Evolutionary conservation across 768 basidiomycete genomes (phyloP), one percentile per base, ranked within the genome.

Genomic region (Pisolithus microcarpus): DNA sequence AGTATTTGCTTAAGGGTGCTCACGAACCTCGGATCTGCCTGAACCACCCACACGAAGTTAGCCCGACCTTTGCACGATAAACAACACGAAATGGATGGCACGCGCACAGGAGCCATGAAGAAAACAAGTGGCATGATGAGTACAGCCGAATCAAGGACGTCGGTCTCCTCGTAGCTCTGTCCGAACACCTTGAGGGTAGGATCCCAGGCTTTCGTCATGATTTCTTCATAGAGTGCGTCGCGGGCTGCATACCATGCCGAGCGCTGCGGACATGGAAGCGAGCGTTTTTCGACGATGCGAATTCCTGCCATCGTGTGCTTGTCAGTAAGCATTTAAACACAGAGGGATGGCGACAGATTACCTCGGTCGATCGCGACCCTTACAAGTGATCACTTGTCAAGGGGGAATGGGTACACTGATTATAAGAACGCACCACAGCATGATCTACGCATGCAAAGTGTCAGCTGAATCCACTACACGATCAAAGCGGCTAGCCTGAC

Each of bases 341-440:
- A 10, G 19, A 15, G 11, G 21, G 7, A 26, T 39, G 21, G 3
- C 7, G 21, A 21, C 42, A 3, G 49, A 48, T 23, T 56, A 74
- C 93, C 94, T 73, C 95, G 76, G 60, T 98, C 94, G 50, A 97
- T 81, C 0, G 94, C 94, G 43, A 97, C 94, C 94, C 91, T 91
- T 53, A 7, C 18, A 19, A 48, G n/a, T 58, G 38, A 56, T 51
- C 36, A 44, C 43, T 2, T 28, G 24, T 34, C 21, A 36, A 31
- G 15, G 6, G 15, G 4, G 18, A 42, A 19, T 16, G 18, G 21
- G 26, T 49, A 28, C 5, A 46, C 7, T 15, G 5, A 31, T 28
- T 3, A 28, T 5, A 24, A 24, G 1, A 2, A 66, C 76, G 65
- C 58, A 90, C 89, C 91, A 94, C 61, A 94, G 77, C 91, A 95